phyloP scores from a whole-genome alignment of 164 flowering plant species.

The Dillenia turbinata region DNA sequence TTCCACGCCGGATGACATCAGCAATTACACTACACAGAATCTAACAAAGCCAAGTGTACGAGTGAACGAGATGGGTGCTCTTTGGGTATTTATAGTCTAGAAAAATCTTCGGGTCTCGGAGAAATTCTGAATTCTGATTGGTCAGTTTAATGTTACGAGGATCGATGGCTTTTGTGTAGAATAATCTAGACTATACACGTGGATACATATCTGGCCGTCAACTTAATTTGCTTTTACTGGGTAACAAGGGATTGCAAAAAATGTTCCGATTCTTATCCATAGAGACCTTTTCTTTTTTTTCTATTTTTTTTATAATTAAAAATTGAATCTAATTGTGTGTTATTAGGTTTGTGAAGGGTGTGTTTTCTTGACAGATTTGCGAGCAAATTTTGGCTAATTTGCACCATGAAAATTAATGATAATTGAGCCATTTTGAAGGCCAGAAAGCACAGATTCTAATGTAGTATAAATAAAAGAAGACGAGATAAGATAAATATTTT shows the following conservation, averaged over 20 bases:
- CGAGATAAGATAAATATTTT: background rate
- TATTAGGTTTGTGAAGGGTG: background rate
- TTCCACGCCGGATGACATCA: constrained; percentile 27
- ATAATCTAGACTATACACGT: constrained; percentile 16
- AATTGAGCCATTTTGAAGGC: background rate
- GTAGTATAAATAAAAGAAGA: constrained; percentile 13
- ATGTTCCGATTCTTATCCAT: constrained; percentile 5
- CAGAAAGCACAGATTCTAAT: constrained; percentile 11
- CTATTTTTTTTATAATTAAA: background rate
- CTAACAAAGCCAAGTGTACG: background rate
- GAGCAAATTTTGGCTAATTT: background rate
- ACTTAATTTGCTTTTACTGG: background rate
- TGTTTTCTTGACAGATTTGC: constrained; percentile 19
- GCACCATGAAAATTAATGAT: background rate
- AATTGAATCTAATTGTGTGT: no score
- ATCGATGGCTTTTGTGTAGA: constrained; percentile 19
- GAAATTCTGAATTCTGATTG: constrained; percentile 18
- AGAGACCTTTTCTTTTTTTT: background rate
- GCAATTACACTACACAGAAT: no score
- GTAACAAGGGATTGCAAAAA: background rate
- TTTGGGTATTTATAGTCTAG: constrained; percentile 16
- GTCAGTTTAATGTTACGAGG: constrained; percentile 10
- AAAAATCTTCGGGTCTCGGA: background rate
- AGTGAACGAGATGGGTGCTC: background rate
- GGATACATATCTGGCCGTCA: background rate